Conservation (phyloP, 371 early-diverging fungal genomes). For the Lichtheimia ramosa region DNA sequence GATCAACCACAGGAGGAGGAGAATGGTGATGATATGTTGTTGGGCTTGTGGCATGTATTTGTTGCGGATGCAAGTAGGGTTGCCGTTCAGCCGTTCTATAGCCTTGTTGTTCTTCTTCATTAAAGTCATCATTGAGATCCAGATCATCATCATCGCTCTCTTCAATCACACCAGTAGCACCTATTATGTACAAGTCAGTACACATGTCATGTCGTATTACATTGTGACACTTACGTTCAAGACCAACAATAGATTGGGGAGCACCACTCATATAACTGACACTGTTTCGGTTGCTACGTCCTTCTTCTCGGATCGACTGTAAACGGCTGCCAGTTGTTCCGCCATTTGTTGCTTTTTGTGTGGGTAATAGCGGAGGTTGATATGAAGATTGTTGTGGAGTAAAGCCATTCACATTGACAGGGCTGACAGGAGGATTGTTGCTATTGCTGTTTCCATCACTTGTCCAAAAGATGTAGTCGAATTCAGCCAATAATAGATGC, state of each 20-base stretch:
- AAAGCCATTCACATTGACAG: neutral
- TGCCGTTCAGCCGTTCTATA: conserved; percentile 9
- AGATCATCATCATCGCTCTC: neutral
- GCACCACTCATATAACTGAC: conserved; percentile 51
- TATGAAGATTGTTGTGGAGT: neutral
- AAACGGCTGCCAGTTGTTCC: conserved; percentile 1
- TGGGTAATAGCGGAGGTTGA: neutral
- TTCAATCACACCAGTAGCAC: neutral
- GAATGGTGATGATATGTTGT: no score
- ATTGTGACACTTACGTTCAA: conserved; percentile 44
- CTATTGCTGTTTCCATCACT: conserved; percentile 5
- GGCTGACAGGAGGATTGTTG: conserved; percentile 1
- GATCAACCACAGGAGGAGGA: no score
- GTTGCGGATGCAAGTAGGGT: conserved; percentile 3
- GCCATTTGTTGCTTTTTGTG: conserved; percentile 2
- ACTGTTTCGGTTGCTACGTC: conserved; percentile 53
- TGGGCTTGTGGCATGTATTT: neutral
- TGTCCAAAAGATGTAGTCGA: conserved; percentile 52
- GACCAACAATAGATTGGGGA: conserved; percentile 49
- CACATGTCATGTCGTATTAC: no score
- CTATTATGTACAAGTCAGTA: no score
- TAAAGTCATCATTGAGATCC: neutral
- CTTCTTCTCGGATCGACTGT: conserved; percentile 28
- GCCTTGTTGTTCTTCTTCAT: neutral
- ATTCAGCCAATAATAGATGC: conserved; percentile 62